Percentiles rank a stretch among this genome's conserved stretches.
Evolutionary conservation across 2,329 filamentous ascomycete species (phyloP).

Genomic region (Blastomyces percursus): DNA sequence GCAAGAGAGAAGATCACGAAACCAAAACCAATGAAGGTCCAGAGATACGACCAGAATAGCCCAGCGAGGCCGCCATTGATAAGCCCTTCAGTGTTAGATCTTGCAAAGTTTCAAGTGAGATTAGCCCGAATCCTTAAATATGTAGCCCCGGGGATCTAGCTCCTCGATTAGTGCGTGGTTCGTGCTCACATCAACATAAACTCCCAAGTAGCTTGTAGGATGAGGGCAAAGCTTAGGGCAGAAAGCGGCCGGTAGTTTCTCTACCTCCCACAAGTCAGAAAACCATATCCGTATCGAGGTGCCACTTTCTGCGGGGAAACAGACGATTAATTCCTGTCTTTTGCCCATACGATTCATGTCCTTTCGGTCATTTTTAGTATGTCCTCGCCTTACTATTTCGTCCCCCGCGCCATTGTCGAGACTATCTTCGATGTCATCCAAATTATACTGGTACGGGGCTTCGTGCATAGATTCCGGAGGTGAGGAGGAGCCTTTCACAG

Average conservation of each 20-base stretch:
- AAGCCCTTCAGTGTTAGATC: conserved; percentile 18
- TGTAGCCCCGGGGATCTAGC: background rate
- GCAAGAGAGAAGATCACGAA: conserved; percentile 50
- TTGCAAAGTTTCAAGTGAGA: conserved; percentile 8
- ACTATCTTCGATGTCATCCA: conserved; percentile 6
- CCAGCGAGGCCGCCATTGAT: conserved; percentile 16
- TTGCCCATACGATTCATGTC: conserved; percentile 29
- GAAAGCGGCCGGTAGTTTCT: conserved; percentile 25
- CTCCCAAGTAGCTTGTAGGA: conserved; percentile 29
- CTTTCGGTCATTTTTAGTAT: conserved; percentile 18
- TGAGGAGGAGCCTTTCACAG: conserved; percentile 3
- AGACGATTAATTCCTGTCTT: conserved; percentile 24
- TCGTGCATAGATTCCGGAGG: background rate
- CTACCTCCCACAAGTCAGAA: conserved; percentile 13
- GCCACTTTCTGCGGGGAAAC: background rate
- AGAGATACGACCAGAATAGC: conserved; percentile 25
- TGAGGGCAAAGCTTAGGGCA: conserved; percentile 26
- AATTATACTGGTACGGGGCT: background rate
- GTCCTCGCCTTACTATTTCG: conserved; percentile 3
- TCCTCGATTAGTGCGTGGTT: background rate
- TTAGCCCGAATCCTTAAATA: background rate
- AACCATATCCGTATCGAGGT: background rate
- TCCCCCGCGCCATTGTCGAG: conserved; percentile 3
- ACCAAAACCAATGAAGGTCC: conserved; percentile 55
- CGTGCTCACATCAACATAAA: conserved; percentile 25